Conservation (phyloP, 106 monocot species). For the Phalaenopsis aphrodite region DNA sequence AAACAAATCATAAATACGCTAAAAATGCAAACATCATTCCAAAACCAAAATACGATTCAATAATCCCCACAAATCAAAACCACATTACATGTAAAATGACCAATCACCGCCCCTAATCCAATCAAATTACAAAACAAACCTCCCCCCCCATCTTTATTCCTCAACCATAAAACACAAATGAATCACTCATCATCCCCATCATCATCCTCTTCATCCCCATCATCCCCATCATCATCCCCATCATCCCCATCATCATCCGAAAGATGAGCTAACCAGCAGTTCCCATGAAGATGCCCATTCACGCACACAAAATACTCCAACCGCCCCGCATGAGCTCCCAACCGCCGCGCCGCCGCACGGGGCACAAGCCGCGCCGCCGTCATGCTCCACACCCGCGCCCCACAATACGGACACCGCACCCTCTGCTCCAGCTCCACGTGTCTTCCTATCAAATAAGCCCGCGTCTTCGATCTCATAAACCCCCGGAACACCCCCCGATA, state of each 20-base stretch:
- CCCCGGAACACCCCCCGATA: constrained; percentile 69
- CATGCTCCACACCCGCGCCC: constrained; percentile 82
- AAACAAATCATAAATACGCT: too few relatives aligned
- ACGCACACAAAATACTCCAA: constrained; percentile 79
- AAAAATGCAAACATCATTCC: too few relatives aligned
- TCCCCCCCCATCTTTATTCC: not conserved
- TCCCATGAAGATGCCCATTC: constrained; percentile 67
- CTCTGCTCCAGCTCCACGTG: constrained; percentile 40
- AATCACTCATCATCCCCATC: not conserved
- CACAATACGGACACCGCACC: constrained; percentile 67
- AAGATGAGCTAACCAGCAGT: constrained; percentile 69
- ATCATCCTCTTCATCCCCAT: not conserved
- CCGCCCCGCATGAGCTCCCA: constrained; percentile 33
- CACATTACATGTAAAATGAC: too few relatives aligned
- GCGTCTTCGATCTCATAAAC: constrained; percentile 52
- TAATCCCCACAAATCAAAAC: too few relatives aligned
- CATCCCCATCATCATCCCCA: constrained; percentile 8
- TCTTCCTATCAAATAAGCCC: constrained; percentile 37
- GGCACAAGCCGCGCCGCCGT: constrained; percentile 50
- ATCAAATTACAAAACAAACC: not conserved
- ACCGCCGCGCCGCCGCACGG: constrained; percentile 37
- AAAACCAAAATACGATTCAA: too few relatives aligned
- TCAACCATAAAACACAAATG: not conserved
- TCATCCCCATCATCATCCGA: constrained; percentile 27
- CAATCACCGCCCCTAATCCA: too few relatives aligned